Evolutionary conservation across 176 grass and related monocot species (phyloP), one percentile per base, ranked within the genome.

Genomic region (Eleusine indica): DNA sequence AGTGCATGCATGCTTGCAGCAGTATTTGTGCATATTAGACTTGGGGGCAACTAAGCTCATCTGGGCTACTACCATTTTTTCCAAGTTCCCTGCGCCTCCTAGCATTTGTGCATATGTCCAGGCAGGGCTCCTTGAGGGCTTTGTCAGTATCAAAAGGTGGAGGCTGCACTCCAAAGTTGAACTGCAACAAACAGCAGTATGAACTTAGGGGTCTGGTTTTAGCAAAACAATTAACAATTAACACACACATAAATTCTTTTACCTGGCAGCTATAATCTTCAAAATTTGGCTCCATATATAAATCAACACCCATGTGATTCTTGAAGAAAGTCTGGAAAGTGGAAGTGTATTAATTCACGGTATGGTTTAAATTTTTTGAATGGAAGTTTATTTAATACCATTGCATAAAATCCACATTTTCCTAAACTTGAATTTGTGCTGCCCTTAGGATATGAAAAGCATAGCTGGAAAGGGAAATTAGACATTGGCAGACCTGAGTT

Each of bases 201-300:
- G 18, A 57, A 57, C 53, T 19, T 57, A 57, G 16, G 4, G 4
- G 53, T 21, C 53, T 18, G 17, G 5, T 57, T 19, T 57, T 57
- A 57, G 5, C 4, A 57, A 57, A 21, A 57, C 0, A 57, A 57
- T 21, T 57, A 57, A 19, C 3, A 51, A 15, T 4, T 21, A 57
- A 7, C 18, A 21, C 18, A 57, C 4, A 19, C 5, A 21, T 19
- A 57, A 57, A 57, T 57, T 19, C 53, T 57, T 21, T 57, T 57
- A 98, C 96, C 92, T 98, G 96, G 51, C 96, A 95, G 87, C 91
- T 95, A n/a, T 88, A 93, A 43, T 95, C 89, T 77, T 83, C 80
- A 60, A 95, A 95, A 62, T 98, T 98, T 41, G 96, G 96, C 65
- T 95, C 96, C 96, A 98, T 98, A 72, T 91, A 93, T 56, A 95